Base-by-base conservation (phyloP, 805 yeast genomes). In the Barnettozyma sp. region DNA sequence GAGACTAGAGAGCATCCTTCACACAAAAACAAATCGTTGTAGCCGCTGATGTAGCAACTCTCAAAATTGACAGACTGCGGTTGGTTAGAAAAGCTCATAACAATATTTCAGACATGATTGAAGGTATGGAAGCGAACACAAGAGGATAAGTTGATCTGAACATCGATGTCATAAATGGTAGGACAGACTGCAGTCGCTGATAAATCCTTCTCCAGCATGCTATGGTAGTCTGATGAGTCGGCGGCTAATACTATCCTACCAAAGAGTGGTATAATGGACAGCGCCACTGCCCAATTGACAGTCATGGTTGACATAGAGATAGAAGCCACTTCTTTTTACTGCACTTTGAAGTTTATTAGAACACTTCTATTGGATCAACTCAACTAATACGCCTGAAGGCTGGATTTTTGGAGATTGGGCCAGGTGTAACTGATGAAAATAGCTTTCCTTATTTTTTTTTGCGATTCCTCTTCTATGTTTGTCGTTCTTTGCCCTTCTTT, bases 1-100 rank as follows among this genome's bases (percentile, higher is more conserved):
- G 43, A 37, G 2, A 46, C 48, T 27, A 42, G 39, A 2, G 52
- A 47, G 26, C 55, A 50, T 3, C 56, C 56, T 31, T 52, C 56
- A 34, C 55, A 50, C 22, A 52, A 29, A 21, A 38, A 50, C 8
- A 30, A 19, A 33, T 52, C 55, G 9, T 40, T 31, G 26, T 34
- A 50, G 6, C 56, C 55, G 33, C 40, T 33, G 14, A 38, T 35
- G 25, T 50, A 48, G 30, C 55, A 52, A 7, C 30, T 28, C 11
- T 30, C 34, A 29, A 46, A 44, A 12, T 42, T 34, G 14, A 34
- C n/a, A n/a, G 42, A 38, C 50, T 46, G 11, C 5, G 26, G 14
- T 16, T 4, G 11, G 39, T 35, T 31, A 33, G 38, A 20, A 14
- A 4, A 11, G 20, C n/a, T n/a, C n/a, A n/a, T 17, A 8, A 16